Evolutionary conservation across 352 stramenopile species (phyloP).

Genomic region (Globisporangium nodosum): DNA sequence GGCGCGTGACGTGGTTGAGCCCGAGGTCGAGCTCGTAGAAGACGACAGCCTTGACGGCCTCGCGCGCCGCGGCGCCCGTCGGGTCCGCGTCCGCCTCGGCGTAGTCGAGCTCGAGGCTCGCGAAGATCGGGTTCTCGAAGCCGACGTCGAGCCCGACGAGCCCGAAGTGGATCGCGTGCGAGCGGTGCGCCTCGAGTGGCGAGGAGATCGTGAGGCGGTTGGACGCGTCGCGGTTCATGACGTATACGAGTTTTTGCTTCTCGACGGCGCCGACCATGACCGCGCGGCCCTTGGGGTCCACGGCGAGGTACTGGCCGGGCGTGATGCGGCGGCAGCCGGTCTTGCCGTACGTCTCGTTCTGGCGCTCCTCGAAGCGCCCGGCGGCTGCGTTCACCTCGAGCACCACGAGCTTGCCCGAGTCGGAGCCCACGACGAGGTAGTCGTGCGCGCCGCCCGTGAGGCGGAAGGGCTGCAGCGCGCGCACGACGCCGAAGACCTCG

Average conservation of each 20-base stretch:
- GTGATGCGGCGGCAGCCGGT: constrained; percentile 95
- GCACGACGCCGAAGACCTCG: constrained; percentile 90
- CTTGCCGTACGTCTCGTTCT: constrained; percentile 96
- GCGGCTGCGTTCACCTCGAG: constrained; percentile 88
- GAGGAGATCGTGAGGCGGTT: constrained; percentile 96
- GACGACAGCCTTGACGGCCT: constrained; percentile 93
- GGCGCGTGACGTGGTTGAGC: constrained; percentile 98
- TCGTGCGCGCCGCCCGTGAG: constrained; percentile 89
- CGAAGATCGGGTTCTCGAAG: constrained; percentile 99
- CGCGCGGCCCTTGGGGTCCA: constrained; percentile 95
- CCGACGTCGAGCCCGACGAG: constrained; percentile 96
- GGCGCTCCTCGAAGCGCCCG: constrained; percentile 78
- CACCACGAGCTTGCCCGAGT: constrained; percentile 95
- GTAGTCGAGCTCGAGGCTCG: constrained; percentile 95
- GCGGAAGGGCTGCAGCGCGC: constrained; percentile 89
- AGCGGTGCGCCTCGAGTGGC: constrained; percentile 98
- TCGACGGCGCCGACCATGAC: constrained; percentile 96
- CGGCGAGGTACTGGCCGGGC: constrained; percentile 96
- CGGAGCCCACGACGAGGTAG: constrained; percentile 94
- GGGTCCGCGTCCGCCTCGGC: constrained; percentile 81
- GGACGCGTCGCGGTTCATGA: constrained; percentile 95
- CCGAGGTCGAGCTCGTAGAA: constrained; percentile 99
- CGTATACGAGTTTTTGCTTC: constrained; percentile 99
- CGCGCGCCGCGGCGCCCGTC: constrained; percentile 45
- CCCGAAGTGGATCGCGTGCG: constrained; percentile 92